phyloP scores from a whole-genome alignment of 306 rosid species.

The cucumber (Cucumis sativus) region DNA sequence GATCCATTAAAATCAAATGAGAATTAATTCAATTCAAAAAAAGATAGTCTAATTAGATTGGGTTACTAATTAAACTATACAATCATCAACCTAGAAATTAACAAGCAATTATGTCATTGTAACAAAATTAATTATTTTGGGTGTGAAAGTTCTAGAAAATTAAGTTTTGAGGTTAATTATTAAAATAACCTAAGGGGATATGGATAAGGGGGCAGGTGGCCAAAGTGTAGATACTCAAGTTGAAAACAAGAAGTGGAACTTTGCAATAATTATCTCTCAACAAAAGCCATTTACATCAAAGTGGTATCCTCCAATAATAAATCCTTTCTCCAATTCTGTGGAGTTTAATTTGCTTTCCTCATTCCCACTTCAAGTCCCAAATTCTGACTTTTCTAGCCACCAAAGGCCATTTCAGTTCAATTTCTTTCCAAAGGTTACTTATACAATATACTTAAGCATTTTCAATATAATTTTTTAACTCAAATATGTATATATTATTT shows the following conservation, averaged over 20 bases:
- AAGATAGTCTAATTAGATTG: too few species aligned
- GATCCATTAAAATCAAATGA: too few species aligned
- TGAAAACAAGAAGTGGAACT: not conserved
- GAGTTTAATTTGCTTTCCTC: not conserved
- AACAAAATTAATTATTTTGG: too few species aligned
- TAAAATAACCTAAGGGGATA: not conserved
- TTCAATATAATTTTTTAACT: not conserved
- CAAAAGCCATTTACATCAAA: not conserved
- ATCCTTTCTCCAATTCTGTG: not conserved
- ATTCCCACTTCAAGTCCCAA: not conserved
- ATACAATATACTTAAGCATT: too few species aligned
- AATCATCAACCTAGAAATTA: too few species aligned
- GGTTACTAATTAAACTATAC: too few species aligned
- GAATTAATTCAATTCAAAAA: too few species aligned
- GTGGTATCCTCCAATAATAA: not conserved
- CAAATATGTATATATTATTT: too few species aligned
- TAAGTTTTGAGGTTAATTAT: not conserved
- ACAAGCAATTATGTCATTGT: too few species aligned
- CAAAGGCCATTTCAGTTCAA: not conserved
- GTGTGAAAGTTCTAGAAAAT: not conserved
- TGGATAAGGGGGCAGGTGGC: not conserved
- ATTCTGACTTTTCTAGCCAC: conserved; percentile 12
- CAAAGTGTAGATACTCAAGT: not conserved
- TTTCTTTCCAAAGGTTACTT: not conserved
- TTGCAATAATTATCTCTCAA: conserved; percentile 2